Evolutionary conservation across 306 rosid species (phyloP), one percentile per base, ranked within the genome.

Genomic region (Purshia tridentata): DNA sequence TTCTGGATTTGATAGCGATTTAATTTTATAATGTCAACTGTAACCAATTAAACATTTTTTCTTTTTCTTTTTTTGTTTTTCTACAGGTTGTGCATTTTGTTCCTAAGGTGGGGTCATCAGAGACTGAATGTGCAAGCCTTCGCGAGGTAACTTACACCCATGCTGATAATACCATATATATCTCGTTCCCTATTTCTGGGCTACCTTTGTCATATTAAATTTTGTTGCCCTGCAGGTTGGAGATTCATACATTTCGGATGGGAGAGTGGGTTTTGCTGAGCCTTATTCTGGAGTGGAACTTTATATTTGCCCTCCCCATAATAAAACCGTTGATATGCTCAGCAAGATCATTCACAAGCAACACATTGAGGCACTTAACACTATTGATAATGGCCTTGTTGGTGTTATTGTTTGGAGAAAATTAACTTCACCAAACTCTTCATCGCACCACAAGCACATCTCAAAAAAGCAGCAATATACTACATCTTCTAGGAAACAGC

Each of bases 381-480:
- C 85, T 74, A 84, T 95, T 83, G 92, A 91, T 87, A 78, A 84
- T 90, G 99, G 99, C 72, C 86, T 95, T 80, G 87, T 95, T 82
- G 99, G 96, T 86, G 83, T 95, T 86, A 78, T 87, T 95, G 99
- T 91, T 81, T 95, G 99, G 99, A 89, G 98, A 87, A 95, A 87
- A 88, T 83, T 86, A 90, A 86, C 83, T 29, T 77, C 99, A 49
- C 96, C 98, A 79, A 91, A 89, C 69, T 69, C 90, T 23, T 81
- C 89, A 11, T 89, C 94, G 66, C 92, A 82, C 69, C 88, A 87
- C 87, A 95, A 95, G 83, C 92, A 87, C 80, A 41, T 77, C 72
- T 84, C 85, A 10, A 95, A 89, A 91, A 91, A 84, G 78, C 95
- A 85, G 54, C 82, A 78, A 62, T 73, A 45, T 58, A 56, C 66